Evolutionary conservation across 768 basidiomycete genomes (phyloP).

Genomic region (Heimioporus sp.): DNA sequence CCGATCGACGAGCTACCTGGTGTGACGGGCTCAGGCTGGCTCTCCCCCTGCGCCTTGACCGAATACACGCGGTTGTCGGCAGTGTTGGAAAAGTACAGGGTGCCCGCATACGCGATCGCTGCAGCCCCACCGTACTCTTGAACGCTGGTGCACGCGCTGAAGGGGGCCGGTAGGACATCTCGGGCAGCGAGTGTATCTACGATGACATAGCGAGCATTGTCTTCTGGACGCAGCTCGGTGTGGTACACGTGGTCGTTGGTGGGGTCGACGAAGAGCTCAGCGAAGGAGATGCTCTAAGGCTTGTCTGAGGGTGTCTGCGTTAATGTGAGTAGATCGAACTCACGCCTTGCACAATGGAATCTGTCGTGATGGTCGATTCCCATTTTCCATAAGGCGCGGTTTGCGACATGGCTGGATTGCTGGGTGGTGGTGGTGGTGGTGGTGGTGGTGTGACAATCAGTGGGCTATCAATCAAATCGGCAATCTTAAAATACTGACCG

Average conservation of each 20-base stretch:
- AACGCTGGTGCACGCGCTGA: slow-evolving; percentile 56
- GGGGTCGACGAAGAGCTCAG: slow-evolving; percentile 54
- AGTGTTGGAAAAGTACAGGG: slow-evolving; percentile 59
- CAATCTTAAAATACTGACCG: too few relatives aligned
- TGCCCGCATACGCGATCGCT: slow-evolving; percentile 48
- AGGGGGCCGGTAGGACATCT: slow-evolving; percentile 55
- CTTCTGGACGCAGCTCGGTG: slow-evolving; percentile 57
- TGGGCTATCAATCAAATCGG: too few relatives aligned
- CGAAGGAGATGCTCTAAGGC: slow-evolving; percentile 28
- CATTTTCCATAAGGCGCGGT: slow-evolving; percentile 61
- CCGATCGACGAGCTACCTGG: slow-evolving; percentile 46
- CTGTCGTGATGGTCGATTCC: slow-evolving; percentile 54
- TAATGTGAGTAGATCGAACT: slow-evolving; percentile 17
- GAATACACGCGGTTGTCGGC: slow-evolving; percentile 53
- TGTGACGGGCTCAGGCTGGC: slow-evolving; percentile 49
- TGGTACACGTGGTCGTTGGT: slow-evolving; percentile 47
- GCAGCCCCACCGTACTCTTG: slow-evolving; percentile 74
- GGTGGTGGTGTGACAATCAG: not conserved
- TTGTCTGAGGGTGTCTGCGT: not conserved
- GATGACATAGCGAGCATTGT: slow-evolving; percentile 54
- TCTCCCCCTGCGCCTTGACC: slow-evolving; percentile 24
- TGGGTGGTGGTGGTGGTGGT: not conserved
- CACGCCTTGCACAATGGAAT: slow-evolving; percentile 48
- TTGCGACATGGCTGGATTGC: slow-evolving; percentile 9
- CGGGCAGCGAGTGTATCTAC: slow-evolving; percentile 44